Evolutionary conservation across 352 stramenopile genomes (phyloP).

Genomic region (Phytopythium montanum): DNA sequence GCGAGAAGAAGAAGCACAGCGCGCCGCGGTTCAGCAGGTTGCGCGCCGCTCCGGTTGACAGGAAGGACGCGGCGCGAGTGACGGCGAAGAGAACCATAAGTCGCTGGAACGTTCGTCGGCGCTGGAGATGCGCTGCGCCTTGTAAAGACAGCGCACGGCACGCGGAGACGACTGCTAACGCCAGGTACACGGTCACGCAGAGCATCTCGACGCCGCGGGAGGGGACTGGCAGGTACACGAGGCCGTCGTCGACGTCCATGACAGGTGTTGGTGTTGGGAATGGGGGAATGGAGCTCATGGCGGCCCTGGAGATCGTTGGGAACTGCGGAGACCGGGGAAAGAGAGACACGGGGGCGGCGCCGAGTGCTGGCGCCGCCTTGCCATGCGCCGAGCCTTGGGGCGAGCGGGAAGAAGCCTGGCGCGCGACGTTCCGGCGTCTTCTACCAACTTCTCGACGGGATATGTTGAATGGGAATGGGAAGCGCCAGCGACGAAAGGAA

Average conservation of each 20-base stretch:
- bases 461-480: not conserved
- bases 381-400: constrained; percentile 1
- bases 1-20: constrained; percentile 82
- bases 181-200: constrained; percentile 58
- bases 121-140: constrained; percentile 20
- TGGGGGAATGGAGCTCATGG: not conserved
- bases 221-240: constrained; percentile 59
- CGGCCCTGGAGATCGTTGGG: not conserved
- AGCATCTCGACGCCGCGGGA: constrained; percentile 42
- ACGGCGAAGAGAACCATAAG: constrained; percentile 64
- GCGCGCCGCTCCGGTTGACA: constrained; percentile 25
- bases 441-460: not conserved
- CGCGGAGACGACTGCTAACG: constrained; percentile 46
- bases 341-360: not conserved
- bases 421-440: not conserved
- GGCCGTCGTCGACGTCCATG: constrained; percentile 20
- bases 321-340: not conserved
- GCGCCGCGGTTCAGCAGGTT: constrained; percentile 68
- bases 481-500: not conserved
- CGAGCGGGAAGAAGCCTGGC: not conserved
- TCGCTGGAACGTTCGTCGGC: constrained; percentile 67
- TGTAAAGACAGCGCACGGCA: constrained; percentile 38
- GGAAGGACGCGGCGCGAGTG: constrained; percentile 51
- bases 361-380: not conserved
- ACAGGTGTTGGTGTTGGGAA: not conserved